Evolutionary conservation across 2,329 filamentous ascomycete species (phyloP).

Genomic region (Ophiostoma ulmi): DNA sequence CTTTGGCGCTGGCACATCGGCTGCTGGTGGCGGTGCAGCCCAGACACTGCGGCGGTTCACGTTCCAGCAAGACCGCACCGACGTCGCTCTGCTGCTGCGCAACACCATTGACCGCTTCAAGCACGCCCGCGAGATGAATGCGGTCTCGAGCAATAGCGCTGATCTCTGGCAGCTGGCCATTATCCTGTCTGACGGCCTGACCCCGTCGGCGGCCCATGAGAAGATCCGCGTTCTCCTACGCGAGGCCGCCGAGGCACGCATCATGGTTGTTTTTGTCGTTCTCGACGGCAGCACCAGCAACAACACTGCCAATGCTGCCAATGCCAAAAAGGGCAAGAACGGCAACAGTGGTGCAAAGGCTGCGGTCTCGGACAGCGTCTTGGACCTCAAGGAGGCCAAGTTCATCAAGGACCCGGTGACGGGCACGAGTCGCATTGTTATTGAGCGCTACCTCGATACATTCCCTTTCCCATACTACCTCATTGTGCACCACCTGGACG

Average conservation of each 20-base stretch:
- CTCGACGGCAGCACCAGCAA: constrained; percentile 58
- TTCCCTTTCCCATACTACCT: constrained; percentile 98
- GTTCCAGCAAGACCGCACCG: constrained; percentile 80
- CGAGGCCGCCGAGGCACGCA: constrained; percentile 83
- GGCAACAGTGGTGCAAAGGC: constrained; percentile 31
- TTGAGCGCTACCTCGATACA: constrained; percentile 86
- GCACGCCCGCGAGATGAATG: constrained; percentile 54
- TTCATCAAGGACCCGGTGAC: constrained; percentile 61
- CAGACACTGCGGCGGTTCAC: constrained; percentile 77
- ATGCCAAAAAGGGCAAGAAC: constrained; percentile 29
- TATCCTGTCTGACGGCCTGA: constrained; percentile 89
- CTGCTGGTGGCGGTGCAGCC: constrained; percentile 65
- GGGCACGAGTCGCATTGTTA: constrained; percentile 64
- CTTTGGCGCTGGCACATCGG: constrained; percentile 43
- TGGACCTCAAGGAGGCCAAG: constrained; percentile 82
- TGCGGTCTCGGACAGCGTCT: constrained; percentile 58
- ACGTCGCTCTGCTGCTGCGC: constrained; percentile 73
- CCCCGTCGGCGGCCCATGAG: constrained; percentile 74
- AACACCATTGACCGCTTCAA: constrained; percentile 78
- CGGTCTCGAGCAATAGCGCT: constrained; percentile 38
- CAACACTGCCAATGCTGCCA: constrained; percentile 29
- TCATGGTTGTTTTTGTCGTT: constrained; percentile 98
- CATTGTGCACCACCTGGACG: constrained; percentile 85
- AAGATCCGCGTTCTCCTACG: constrained; percentile 75
- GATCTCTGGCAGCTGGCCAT: constrained; percentile 95